These are phyloP conservation scores for Linnemannia schmuckeri DNA, from an alignment of 192 early-diverging fungal genomes.

Conservation along the genomic window DNA sequence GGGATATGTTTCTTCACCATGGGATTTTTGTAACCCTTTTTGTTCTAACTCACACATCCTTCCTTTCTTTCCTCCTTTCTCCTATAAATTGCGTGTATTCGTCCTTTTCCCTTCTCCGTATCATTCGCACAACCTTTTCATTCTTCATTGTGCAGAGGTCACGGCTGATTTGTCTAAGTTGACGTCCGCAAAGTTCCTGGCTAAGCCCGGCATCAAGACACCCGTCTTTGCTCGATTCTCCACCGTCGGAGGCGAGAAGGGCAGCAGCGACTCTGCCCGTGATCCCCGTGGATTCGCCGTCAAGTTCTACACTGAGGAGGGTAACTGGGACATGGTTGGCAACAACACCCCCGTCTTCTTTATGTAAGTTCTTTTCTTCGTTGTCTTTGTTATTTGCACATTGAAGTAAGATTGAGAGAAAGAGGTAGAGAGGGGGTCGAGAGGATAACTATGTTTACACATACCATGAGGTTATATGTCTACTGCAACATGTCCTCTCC, in stretches of 20 bases:
- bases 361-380: conserved; percentile 53
- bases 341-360: conserved; percentile 91
- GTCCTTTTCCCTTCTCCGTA: background rate
- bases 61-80: background rate
- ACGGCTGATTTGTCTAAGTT: conserved; percentile 78
- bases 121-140: background rate
- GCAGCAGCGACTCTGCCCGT: conserved; percentile 80
- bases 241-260: conserved; percentile 82
- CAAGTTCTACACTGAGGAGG: conserved; percentile 92
- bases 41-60: background rate
- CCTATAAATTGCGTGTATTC: background rate
- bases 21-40: background rate
- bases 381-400: background rate
- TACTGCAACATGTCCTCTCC: background rate
- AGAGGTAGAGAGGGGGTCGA: no score
- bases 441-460: background rate
- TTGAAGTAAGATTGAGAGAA: no score
- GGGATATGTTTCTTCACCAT: background rate
- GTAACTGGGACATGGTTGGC: conserved; percentile 90
- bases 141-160: conserved; percentile 62
- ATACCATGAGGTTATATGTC: background rate
- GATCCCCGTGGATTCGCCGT: conserved; percentile 87
- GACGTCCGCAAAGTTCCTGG: conserved; percentile 82
- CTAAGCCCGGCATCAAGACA: conserved; percentile 79
- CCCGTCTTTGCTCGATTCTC: conserved; percentile 87